Evolutionary conservation across 768 basidiomycete genomes (phyloP), one percentile per base, ranked within the genome.

Genomic region (Termitomyces sp.): DNA sequence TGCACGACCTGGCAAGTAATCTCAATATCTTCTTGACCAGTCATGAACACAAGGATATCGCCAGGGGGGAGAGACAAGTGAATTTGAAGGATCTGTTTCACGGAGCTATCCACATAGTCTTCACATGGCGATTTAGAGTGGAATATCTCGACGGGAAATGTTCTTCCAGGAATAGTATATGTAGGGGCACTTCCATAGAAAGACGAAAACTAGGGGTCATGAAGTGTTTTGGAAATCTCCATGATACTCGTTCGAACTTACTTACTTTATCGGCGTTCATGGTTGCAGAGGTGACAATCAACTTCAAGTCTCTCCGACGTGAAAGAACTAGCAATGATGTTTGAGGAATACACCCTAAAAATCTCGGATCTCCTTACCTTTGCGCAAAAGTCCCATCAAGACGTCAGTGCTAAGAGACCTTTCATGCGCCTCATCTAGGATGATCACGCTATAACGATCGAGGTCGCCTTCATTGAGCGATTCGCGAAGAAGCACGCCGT

Each of bases 21-120:
- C 73, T 98, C 96, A 59, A 99, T 99, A 70, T 99, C 96, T 74
- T 98, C 97, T 75, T 98, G 97, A 37, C 97, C 97, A 27, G 97
- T 99, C 96, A 98, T 98, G 73, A 99, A 99, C 26, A 98, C 94
- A 42, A 99, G 79, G 52, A 98, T 91, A 74, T 99, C 97, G 14
- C 97, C 97, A 0, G 86, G 85, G 22, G 96, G 94, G 18, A 90
- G 82, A 2, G 96, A 94, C 40, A 98, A 79, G 70, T 99, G 96
- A 44, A 99, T 98, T 68, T 96, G 93, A 30, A 98, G 81, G 16
- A 98, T 91, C 73, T 99, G 96, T 76, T 98, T 99, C 65, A 99
- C 97, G 1, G 97, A 90, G 60, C 91, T 87, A 69, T 99, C 97
- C 56, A 99, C 97, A 68, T 99, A 99, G 70, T 99, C 97, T 69